Evolutionary conservation across 139 green algal genomes (phyloP), one percentile per base, ranked within the genome.

Genomic region (Volvox africanus): DNA sequence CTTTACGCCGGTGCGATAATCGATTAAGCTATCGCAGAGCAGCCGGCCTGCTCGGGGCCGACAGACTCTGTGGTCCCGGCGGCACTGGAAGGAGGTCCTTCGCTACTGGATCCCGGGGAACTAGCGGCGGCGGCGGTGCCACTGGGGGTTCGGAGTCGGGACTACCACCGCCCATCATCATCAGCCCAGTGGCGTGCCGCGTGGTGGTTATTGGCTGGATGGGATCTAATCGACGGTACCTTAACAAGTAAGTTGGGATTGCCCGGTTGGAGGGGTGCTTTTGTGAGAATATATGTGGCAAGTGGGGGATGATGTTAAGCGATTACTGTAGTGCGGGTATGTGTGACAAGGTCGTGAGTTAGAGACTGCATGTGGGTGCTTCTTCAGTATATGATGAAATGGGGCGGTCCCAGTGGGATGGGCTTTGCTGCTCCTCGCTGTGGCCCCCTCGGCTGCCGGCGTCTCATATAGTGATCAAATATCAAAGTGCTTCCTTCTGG

Each of bases 161-260:
- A 0, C 86, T 90, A 69, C 87, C 87, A 3, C 92, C 89, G 32
- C 92, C 92, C 24, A 36, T 92, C 37, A 91, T 94, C 32, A 93
- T 94, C 78, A 92, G 86, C 55, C 92, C 92, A 1, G 55, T 83
- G 80, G 62, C 87, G 16, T 80, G 84, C 30, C 80, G 92, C 24
- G 86, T 94, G 73, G 89, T 94, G 18, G 86, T 94, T 18, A 92
- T 94, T 50, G 92, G 92, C 2, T 94, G 92, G 92, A 94, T 94
- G 92, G 92, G 92, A 32, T 92, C 61, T 75, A 93, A 86, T 71
- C 44, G 26, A 16, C 80, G 89, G 6, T 94, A 94, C 89, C 68
- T 94, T 22, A 78, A 88, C 79, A 94, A 94, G 92, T 94, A 71
- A 76, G 92, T 81, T 9, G 44, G 44, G 44, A n/a, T 55, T 55